Base-by-base conservation (phyloP, 495 filamentous ascomycete species). In the Penicillium lagena region DNA sequence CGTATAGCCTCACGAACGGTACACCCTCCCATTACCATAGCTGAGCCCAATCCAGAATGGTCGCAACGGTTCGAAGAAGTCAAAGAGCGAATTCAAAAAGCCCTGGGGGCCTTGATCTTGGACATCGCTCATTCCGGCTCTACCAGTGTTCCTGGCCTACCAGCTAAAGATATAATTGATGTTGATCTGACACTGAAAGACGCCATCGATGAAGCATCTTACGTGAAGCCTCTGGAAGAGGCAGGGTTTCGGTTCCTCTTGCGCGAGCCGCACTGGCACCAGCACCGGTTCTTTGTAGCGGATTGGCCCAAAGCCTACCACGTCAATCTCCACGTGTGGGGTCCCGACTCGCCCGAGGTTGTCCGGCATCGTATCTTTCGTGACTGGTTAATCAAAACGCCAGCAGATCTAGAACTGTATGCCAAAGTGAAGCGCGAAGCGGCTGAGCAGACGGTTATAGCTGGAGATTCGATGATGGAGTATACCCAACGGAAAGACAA, bases 141-240 rank as follows among this genome's bases (percentile, higher is more conserved):
- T n/a, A 78, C 75, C 31, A 71, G 68, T 27, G 70, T 78, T 42
- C 67, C 72, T 8, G 63, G 55, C 17, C 62, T 78, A 4, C 52
- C 67, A 2, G 72, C 73, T 22, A 77, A 77, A 49, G 63, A 63
- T 42, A 47, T 76, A 27, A 67, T 77, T 28, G 73, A 77, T 42
- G 54, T 78, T 28, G 73, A 78, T 47, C 52, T 78, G n/a, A 51
- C 66, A 17, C 48, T 77, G 13, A 45, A 42, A 9, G 66, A 71
- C 45, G 37, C 58, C 17, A 49, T 35, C 28, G 60, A 60, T 27
- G 71, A 77, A 46, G 57, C 36, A 28, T 50, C 53, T 32, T 75
- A 75, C 43, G 66, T 75, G 7, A 55, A 55, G n/a, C 52, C 52
- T 40, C 68, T 77, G 28, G 62, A 72, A 51, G 47, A 37, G 3